These are phyloP conservation scores for Mycena filopes DNA, from an alignment of 768 basidiomycete genomes.

Conservation along the genomic window DNA sequence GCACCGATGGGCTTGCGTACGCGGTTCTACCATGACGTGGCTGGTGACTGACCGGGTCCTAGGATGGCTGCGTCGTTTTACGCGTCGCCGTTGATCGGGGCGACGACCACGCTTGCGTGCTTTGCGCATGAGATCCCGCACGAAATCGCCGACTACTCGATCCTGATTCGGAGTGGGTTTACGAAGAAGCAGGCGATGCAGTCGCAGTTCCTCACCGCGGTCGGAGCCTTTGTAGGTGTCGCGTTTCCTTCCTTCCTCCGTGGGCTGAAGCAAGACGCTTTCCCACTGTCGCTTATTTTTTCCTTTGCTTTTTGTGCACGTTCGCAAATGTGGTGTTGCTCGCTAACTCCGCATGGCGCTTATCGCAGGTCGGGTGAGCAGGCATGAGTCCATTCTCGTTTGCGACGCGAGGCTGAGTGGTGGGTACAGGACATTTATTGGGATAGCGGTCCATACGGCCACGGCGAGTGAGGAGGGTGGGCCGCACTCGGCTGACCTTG, in stretches of 20 bases:
- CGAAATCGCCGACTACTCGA: slow-evolving; percentile 98
- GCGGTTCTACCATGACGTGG: slow-evolving; percentile 42
- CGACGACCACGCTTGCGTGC: slow-evolving; percentile 92
- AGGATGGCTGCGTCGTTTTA: slow-evolving; percentile 98
- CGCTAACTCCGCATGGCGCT: slow-evolving; percentile 22
- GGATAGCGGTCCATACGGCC: slow-evolving; percentile 84
- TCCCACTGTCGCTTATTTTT: slow-evolving; percentile 24
- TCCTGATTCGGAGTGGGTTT: slow-evolving; percentile 89
- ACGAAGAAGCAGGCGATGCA: slow-evolving; percentile 93
- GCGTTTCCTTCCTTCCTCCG: slow-evolving; percentile 38
- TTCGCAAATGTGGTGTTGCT: slow-evolving; percentile 29
- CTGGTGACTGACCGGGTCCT: not conserved
- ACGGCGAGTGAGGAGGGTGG: slow-evolving; percentile 59
- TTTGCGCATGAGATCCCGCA: slow-evolving; percentile 97
- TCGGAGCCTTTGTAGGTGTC: slow-evolving; percentile 87
- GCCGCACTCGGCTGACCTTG: slow-evolving; percentile 65
- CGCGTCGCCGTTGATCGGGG: slow-evolving; percentile 90
- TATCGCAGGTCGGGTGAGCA: slow-evolving; percentile 31
- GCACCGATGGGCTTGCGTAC: slow-evolving; percentile 93
- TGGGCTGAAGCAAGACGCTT: too few species aligned
- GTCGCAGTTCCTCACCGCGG: slow-evolving; percentile 90
- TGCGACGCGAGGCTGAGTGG: slow-evolving; percentile 35
- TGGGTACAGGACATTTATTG: slow-evolving; percentile 79
- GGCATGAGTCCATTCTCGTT: slow-evolving; percentile 31
- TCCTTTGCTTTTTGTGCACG: slow-evolving; percentile 36